Evolutionary conservation across 1,284 basidiomycete genomes (phyloP).

Genomic region (Laetiporus sulphureus): DNA sequence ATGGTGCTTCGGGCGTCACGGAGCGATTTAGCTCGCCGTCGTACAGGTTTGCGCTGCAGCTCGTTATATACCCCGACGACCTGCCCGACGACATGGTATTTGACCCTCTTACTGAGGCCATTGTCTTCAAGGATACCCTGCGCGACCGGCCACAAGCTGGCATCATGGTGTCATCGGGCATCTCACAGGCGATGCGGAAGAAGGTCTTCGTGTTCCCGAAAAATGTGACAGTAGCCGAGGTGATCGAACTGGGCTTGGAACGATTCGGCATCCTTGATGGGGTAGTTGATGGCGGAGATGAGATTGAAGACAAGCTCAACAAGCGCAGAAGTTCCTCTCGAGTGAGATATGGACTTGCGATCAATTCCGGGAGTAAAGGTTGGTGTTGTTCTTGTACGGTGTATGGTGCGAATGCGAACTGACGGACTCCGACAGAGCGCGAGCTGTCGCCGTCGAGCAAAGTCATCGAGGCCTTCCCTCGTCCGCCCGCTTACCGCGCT

Average conservation of each 20-base stretch:
- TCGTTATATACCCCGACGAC: conserved; percentile 84
- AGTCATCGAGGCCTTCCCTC: conserved; percentile 78
- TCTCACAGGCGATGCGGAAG: conserved; percentile 55
- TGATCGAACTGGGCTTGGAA: conserved; percentile 88
- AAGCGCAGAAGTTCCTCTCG: conserved; percentile 74
- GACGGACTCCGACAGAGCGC: conserved; percentile 50
- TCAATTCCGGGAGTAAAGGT: conserved; percentile 61
- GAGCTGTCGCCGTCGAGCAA: conserved; percentile 73
- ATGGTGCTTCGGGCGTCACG: conserved; percentile 35
- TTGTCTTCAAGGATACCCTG: conserved; percentile 73
- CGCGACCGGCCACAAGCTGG: conserved; percentile 42
- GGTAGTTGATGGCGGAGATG: conserved; percentile 96
- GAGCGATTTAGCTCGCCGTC: conserved; percentile 78
- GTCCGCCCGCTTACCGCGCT: conserved; percentile 66
- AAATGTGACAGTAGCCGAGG: conserved; percentile 93
- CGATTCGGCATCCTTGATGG: conserved; percentile 92
- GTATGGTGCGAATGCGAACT: conserved; percentile 4
- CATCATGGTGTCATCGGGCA: conserved; percentile 38
- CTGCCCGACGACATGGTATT: conserved; percentile 92
- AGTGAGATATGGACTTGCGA: conserved; percentile 76
- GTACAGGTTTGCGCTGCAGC: conserved; percentile 78
- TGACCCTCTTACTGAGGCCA: conserved; percentile 86
- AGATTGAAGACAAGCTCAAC: conserved; percentile 86
- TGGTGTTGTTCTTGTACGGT: conserved; percentile 2
- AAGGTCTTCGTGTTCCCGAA: conserved; percentile 87